phyloP scores from a whole-genome alignment of 2,329 filamentous ascomycete genomes.

The Fusarium verticillioides region DNA sequence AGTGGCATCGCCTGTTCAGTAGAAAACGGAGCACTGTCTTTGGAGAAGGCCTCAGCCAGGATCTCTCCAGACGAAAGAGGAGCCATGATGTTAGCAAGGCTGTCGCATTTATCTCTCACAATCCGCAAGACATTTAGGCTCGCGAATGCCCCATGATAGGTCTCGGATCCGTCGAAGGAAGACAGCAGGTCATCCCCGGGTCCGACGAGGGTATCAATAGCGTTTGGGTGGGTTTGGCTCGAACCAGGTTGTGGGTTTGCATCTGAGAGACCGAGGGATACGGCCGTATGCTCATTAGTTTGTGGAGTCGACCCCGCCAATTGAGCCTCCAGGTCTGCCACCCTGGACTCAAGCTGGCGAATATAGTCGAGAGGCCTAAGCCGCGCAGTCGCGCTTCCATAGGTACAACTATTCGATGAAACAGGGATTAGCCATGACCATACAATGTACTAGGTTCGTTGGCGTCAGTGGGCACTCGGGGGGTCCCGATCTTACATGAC shows the following conservation, averaged over 20 bases:
- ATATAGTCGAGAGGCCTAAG: not conserved
- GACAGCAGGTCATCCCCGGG: not conserved
- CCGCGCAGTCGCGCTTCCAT: not conserved
- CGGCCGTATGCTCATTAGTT: not conserved
- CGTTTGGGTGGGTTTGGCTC: not conserved
- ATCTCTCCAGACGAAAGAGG: not conserved
- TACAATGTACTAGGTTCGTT: not conserved
- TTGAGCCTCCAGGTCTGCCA: not conserved
- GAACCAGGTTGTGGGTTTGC: not conserved
- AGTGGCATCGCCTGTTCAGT: not conserved
- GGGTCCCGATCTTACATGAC: not conserved
- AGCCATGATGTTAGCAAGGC: not conserved
- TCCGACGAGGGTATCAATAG: not conserved
- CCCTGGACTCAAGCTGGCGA: not conserved
- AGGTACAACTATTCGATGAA: not conserved
- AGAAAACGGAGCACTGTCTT: not conserved
- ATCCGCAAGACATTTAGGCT: not conserved
- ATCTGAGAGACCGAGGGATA: not conserved
- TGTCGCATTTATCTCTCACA: not conserved
- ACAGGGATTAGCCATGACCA: not conserved
- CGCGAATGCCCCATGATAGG: not conserved
- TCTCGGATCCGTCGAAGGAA: not conserved
- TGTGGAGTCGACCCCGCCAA: not conserved
- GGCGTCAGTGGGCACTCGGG: fast-evolving
- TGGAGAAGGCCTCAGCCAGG: not conserved